Percentiles rank a stretch among this genome's conserved stretches.
phyloP scores from a whole-genome alignment of 1,284 basidiomycete species.

The Heimioporus punctisporus region DNA sequence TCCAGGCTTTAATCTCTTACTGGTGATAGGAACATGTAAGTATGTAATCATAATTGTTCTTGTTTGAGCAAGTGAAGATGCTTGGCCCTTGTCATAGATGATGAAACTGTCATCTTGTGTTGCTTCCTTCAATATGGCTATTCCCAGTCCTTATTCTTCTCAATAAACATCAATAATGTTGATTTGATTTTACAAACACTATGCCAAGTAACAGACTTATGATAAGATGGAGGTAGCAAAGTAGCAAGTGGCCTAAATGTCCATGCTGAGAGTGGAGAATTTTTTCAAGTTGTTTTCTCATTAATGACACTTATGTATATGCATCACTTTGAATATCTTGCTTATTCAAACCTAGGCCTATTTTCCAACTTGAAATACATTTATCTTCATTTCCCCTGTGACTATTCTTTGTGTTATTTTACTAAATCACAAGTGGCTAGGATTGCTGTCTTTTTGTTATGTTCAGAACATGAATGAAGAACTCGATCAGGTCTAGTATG shows the following conservation, averaged over 20 bases:
- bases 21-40: conserved; percentile 71
- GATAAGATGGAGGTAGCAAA: conserved; percentile 68
- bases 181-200: conserved; percentile 91
- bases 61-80: not conserved
- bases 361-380: conserved; percentile 74
- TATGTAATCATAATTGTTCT: no score
- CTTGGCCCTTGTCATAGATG: conserved; percentile 56
- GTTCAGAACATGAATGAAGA: no score
- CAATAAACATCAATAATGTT: conserved; percentile 90
- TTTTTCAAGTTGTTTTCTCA: conserved; percentile 79
- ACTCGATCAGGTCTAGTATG: no score
- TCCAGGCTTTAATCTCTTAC: conserved; percentile 76
- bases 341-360: conserved; percentile 45
- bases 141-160: not conserved
- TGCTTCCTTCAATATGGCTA: conserved; percentile 27
- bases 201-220: conserved; percentile 67
- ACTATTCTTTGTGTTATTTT: conserved; percentile 69
- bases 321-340: not conserved
- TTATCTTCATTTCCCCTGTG: conserved; percentile 61
- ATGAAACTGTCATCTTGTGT: conserved; percentile 92
- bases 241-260: conserved; percentile 89
- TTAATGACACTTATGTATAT: conserved; percentile 47
- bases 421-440: conserved; percentile 71
- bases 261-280: conserved; percentile 84
- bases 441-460: conserved; percentile 55